phyloP scores from a whole-genome alignment of 495 filamentous ascomycete genomes.

The Pyronema omphalodes region DNA sequence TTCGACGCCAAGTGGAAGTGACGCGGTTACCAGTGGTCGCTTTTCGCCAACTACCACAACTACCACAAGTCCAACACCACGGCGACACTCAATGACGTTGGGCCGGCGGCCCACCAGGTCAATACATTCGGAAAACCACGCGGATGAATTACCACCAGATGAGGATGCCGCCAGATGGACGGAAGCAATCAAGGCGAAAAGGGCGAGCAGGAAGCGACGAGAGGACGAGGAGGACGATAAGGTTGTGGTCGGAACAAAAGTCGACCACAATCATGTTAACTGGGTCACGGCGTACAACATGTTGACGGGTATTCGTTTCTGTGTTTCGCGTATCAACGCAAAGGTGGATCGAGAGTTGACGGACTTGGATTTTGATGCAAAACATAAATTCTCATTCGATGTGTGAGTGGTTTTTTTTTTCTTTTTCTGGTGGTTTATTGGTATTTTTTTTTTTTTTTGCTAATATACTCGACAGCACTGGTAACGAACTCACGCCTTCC shows the following conservation, averaged over 20 bases:
- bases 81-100: constrained; percentile 66
- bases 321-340: constrained; percentile 88
- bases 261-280: constrained; percentile 92
- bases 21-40: constrained; percentile 50
- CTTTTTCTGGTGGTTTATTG: constrained; percentile 1
- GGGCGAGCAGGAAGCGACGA: constrained; percentile 60
- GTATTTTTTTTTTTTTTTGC: background rate
- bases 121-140: constrained; percentile 59
- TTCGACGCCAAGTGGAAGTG: constrained; percentile 41
- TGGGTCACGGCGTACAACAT: constrained; percentile 99
- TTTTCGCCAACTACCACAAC: constrained; percentile 75
- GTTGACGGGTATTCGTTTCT: constrained; percentile 95
- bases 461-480: constrained; percentile 39
- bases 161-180: constrained; percentile 85
- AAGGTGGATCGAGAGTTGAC: constrained; percentile 82
- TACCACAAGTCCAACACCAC: constrained; percentile 28
- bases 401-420: constrained; percentile 39
- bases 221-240: constrained; percentile 84
- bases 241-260: constrained; percentile 82
- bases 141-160: constrained; percentile 70
- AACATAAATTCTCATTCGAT: constrained; percentile 97
- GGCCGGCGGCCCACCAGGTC: constrained; percentile 66
- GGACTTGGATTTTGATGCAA: constrained; percentile 74
- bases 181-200: constrained; percentile 75
- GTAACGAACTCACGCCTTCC: constrained; percentile 90